Conservation (phyloP, 768 basidiomycete species). For the Neoboletus brunneissimus region DNA sequence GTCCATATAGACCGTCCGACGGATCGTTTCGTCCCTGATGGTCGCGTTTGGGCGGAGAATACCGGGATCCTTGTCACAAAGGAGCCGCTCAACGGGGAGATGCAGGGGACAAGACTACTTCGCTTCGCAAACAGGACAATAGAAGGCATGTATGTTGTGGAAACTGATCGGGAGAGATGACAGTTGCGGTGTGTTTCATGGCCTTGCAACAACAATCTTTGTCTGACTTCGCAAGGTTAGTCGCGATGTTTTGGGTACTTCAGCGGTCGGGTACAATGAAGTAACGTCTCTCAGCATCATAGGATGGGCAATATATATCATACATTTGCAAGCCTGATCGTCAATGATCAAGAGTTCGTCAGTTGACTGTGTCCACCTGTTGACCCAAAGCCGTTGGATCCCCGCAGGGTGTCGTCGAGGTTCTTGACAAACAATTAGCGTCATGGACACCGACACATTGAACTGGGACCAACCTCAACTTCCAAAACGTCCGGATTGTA, state of each 20-base stretch:
- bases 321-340: neutral
- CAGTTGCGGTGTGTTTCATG: slow-evolving; percentile 2
- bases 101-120: slow-evolving; percentile 46
- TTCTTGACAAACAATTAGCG: slow-evolving; percentile 44
- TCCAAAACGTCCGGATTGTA: slow-evolving; percentile 82
- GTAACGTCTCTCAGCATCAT: neutral
- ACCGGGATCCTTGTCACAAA: slow-evolving; percentile 31
- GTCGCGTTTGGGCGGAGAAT: slow-evolving; percentile 42
- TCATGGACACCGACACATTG: neutral
- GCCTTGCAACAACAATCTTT: neutral
- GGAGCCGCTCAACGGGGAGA: slow-evolving; percentile 21
- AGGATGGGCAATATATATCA: slow-evolving; percentile 8
- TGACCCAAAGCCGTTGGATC: slow-evolving; percentile 88
- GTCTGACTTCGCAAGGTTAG: neutral
- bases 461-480: slow-evolving; percentile 57
- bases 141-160: slow-evolving; percentile 60
- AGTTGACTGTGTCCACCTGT: slow-evolving; percentile 81
- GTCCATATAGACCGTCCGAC: slow-evolving; percentile 41
- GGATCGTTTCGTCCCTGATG: slow-evolving; percentile 35
- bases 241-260: neutral
- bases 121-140: slow-evolving; percentile 47
- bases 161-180: slow-evolving; percentile 37
- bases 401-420: slow-evolving; percentile 82
- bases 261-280: no score
- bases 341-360: slow-evolving; percentile 17